Evolutionary conservation across 805 yeast species (phyloP).

Genomic region (Saturnispora silvae): DNA sequence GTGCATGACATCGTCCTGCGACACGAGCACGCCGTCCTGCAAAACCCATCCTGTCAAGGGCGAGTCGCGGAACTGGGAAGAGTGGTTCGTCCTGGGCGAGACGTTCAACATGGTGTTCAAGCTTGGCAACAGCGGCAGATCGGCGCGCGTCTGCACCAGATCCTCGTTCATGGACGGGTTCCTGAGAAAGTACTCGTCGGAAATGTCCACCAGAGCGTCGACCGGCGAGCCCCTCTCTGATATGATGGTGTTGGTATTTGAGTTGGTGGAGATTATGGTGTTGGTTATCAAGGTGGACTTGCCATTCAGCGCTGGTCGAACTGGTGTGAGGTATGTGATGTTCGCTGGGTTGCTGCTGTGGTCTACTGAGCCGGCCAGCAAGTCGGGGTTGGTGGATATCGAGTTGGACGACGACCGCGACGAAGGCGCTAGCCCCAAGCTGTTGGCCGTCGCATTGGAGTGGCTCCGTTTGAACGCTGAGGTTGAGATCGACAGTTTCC

Average conservation of each 20-base stretch:
- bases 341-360: too few species aligned
- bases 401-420: too few species aligned
- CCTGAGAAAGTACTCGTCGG: conserved; percentile 20
- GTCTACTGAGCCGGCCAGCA: too few species aligned
- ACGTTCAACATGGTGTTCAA: background rate
- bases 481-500: background rate
- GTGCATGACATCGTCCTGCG: background rate
- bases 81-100: background rate
- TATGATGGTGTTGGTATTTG: background rate
- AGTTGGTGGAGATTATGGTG: too few species aligned
- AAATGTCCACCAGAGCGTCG: conserved; percentile 12
- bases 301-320: too few species aligned
- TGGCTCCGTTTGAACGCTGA: background rate
- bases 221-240: background rate
- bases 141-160: background rate
- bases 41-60: conserved; percentile 6
- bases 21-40: conserved; percentile 8
- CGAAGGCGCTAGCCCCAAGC: too few species aligned
- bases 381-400: background rate
- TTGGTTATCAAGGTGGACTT: too few species aligned
- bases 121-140: background rate
- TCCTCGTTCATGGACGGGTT: conserved; percentile 4
- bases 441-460: too few species aligned
- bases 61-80: background rate
- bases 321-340: too few species aligned